Conservation (phyloP, 352 stramenopile species). For the Phytophthora constricta region DNA sequence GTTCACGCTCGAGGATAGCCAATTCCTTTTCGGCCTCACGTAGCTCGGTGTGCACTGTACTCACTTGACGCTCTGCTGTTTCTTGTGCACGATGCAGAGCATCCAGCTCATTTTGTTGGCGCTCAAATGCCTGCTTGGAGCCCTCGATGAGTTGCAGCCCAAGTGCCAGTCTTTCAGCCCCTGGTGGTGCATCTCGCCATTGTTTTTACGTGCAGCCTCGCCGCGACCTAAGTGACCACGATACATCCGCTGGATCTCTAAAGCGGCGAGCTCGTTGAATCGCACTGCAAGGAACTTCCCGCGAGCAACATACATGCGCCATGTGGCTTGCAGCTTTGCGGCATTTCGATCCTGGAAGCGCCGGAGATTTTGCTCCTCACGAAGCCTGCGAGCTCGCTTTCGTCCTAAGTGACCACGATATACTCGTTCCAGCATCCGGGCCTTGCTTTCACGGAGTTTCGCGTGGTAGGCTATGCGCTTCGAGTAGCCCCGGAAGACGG, state of each 20-base stretch:
- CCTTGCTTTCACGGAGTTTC: slow-evolving; percentile 56
- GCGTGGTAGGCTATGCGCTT: slow-evolving; percentile 56
- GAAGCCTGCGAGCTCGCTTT: slow-evolving; percentile 41
- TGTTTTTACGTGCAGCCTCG: slow-evolving; percentile 71
- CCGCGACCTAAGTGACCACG: slow-evolving; percentile 82
- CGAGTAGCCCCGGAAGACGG: slow-evolving; percentile 67
- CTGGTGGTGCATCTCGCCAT: slow-evolving; percentile 89
- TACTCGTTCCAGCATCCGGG: slow-evolving; percentile 65
- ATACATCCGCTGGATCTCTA: slow-evolving; percentile 92
- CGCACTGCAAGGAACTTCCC: slow-evolving; percentile 72
- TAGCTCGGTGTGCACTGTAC: slow-evolving; percentile 90
- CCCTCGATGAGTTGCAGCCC: slow-evolving; percentile 93
- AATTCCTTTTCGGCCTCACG: slow-evolving; percentile 92
- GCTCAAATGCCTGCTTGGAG: slow-evolving; percentile 92
- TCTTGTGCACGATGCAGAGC: slow-evolving; percentile 92
- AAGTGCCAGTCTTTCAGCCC: slow-evolving; percentile 89
- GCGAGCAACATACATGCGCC: slow-evolving; percentile 83
- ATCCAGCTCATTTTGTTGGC: slow-evolving; percentile 93
- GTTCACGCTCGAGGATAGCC: slow-evolving; percentile 87
- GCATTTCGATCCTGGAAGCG: slow-evolving; percentile 64
- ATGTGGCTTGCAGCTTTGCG: slow-evolving; percentile 88
- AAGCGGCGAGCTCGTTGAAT: slow-evolving; percentile 77
- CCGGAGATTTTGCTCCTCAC: slow-evolving; percentile 46
- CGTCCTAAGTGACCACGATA: slow-evolving; percentile 76
- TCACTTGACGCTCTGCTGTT: slow-evolving; percentile 87